These are phyloP conservation scores for Gossypium arboreum DNA, from an alignment of 345 rosid genomes.

Conservation along the genomic window DNA sequence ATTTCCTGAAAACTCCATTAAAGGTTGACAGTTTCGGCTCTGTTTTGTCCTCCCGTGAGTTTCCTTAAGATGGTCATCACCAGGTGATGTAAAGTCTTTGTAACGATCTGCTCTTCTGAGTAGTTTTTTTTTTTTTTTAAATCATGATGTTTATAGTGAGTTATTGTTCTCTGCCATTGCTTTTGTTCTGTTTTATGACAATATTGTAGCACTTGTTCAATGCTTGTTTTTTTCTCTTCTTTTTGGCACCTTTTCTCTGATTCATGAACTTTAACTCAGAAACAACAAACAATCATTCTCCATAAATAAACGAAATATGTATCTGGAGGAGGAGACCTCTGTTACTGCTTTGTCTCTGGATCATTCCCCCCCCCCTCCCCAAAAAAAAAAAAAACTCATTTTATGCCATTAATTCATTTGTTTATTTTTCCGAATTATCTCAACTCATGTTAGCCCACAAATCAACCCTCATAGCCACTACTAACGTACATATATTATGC, in stretches of 20 bases:
- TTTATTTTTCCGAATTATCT: no score
- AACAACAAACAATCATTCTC: background rate
- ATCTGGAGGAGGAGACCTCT: no score
- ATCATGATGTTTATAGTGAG: background rate
- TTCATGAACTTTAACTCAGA: background rate
- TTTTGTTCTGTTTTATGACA: background rate
- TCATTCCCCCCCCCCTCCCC: accelerated
- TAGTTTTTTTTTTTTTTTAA: background rate
- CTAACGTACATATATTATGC: no score
- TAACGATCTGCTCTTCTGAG: background rate
- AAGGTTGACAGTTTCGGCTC: conserved; percentile 23
- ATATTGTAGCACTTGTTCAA: background rate
- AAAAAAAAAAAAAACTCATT: no score
- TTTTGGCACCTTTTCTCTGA: background rate
- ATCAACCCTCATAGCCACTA: no score
- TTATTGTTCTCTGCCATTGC: conserved; percentile 4
- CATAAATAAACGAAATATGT: no score
- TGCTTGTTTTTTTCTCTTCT: background rate
- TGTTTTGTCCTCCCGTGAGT: background rate
- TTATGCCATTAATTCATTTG: no score
- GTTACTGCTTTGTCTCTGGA: no score
- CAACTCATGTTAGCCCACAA: no score
- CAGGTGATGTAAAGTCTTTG: background rate
- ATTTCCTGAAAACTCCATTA: conserved; percentile 49
- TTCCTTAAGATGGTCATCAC: background rate